These are phyloP conservation scores for Mycena alexandri DNA, from an alignment of 768 basidiomycete genomes.

Conservation along the genomic window DNA sequence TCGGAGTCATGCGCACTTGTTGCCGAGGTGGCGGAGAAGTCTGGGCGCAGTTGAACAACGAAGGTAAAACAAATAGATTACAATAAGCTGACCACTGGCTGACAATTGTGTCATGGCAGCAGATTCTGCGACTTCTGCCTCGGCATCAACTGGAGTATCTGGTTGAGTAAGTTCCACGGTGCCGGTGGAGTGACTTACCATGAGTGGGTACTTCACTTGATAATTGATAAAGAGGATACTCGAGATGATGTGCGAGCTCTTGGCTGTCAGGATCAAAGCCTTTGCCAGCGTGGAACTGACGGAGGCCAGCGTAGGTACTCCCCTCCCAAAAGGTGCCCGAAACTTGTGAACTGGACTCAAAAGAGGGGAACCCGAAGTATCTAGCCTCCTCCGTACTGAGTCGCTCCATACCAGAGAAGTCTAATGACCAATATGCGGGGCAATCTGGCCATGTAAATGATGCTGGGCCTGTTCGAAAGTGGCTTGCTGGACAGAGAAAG, in stretches of 20 bases:
- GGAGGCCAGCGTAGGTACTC: neutral
- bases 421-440: neutral
- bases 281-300: constrained; percentile 3
- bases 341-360: neutral
- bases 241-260: neutral
- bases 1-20: too few relatives aligned
- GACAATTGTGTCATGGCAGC: too few relatives aligned
- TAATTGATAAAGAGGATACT: neutral
- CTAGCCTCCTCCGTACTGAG: neutral
- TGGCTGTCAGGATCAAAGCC: constrained; percentile 8
- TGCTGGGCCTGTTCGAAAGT: neutral
- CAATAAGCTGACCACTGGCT: too few relatives aligned
- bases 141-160: too few relatives aligned
- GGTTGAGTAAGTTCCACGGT: too few relatives aligned
- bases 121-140: too few relatives aligned
- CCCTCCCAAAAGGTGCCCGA: neutral
- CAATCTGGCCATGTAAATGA: constrained; percentile 3
- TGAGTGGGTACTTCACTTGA: too few relatives aligned
- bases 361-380: neutral
- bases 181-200: too few relatives aligned
- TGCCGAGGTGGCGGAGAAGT: too few relatives aligned
- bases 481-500: neutral
- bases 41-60: too few relatives aligned
- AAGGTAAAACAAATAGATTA: too few relatives aligned
- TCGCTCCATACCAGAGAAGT: neutral